A percentile compares a stretch with the other conserved stretches of the same genome.
phyloP scores from a whole-genome alignment of 306 rosid genomes.

The Corylus americana region DNA sequence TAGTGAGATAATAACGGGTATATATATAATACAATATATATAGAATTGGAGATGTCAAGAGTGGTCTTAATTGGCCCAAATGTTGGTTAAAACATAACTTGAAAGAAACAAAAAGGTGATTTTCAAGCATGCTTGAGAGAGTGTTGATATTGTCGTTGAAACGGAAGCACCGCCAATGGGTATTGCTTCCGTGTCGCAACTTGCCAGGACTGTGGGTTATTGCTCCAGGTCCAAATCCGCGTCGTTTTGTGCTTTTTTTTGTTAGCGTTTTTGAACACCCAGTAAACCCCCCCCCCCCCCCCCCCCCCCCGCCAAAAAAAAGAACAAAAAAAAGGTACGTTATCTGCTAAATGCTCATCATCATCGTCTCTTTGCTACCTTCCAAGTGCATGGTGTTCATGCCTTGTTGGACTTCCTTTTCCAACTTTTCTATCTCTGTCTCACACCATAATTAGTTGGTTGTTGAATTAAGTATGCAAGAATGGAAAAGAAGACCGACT shows the following conservation, averaged over 20 bases:
- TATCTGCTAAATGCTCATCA: background rate
- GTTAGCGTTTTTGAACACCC: constrained; percentile 37
- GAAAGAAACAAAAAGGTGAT: constrained; percentile 16
- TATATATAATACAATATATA: no score
- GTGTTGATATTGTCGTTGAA: background rate
- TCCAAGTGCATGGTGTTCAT: constrained; percentile 34
- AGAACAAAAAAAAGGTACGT: background rate
- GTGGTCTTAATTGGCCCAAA: background rate
- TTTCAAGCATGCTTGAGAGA: background rate
- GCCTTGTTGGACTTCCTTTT: constrained; percentile 40
- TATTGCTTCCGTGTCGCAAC: constrained; percentile 28
- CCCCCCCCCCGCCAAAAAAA: constrained; percentile 14
- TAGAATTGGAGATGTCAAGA: no score
- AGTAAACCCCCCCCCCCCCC: background rate
- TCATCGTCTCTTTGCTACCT: constrained; percentile 10
- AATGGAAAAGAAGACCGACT: constrained; percentile 17
- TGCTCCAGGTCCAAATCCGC: constrained; percentile 16
- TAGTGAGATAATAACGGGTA: no score
- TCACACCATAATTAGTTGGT: constrained; percentile 10
- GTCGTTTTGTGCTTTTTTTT: constrained; percentile 26
- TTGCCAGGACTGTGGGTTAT: background rate
- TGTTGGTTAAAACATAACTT: constrained; percentile 24
- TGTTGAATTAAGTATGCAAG: constrained; percentile 13
- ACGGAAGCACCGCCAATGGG: constrained; percentile 1
- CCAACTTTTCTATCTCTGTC: constrained; percentile 11